Evolutionary conservation across 192 early-diverging fungal genomes (phyloP), one percentile per base, ranked within the genome.

Genomic region (Entomortierella lignicola): DNA sequence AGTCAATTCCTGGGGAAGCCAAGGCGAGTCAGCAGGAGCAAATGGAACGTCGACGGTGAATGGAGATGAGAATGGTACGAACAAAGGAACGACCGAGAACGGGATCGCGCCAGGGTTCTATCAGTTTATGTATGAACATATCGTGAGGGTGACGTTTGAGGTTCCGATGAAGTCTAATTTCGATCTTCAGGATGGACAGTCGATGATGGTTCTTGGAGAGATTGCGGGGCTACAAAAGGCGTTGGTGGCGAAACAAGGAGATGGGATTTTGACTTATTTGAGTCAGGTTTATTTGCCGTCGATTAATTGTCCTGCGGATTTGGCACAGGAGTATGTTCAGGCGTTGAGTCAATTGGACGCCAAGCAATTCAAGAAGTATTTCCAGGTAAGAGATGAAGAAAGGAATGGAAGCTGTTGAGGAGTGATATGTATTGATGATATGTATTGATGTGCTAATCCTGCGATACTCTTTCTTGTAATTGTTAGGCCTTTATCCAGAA

Each of bases 101-200:
- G n/a, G n/a, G n/a, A n/a, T n/a, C n/a, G 65, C 90, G 0, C 84
- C 85, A 31, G 93, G 90, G 11, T 94, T 93, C 72, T 85, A 87
- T 55, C 87, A 88, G 50, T 95, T 96, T 80, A 88, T 94, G 47
- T 93, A 91, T 64, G 88, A 90, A 53, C 85, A 89, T 17, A 89
- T 95, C 18, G 63, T 94, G 1, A 89, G 92, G 8, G 81, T 88
- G 51, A 88, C 91, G 50, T 98, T 98, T 71, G 90, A 92, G 77
- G 85, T 95, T 27, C 94, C 95, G 0, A 87, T 94, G 83, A 89
- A 89, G 30, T 29, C 85, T 13, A 82, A 73, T 25, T 97, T 96
- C 83, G 85, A 92, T 68, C 66, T 91, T 37, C 63, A 83, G 30
- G 95, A 97, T 71, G 95, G 92, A 2, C 91, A 94, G 79, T 83